Conservation (phyloP, 2,329 filamentous ascomycete species). For the Fusarium decemcellulare region DNA sequence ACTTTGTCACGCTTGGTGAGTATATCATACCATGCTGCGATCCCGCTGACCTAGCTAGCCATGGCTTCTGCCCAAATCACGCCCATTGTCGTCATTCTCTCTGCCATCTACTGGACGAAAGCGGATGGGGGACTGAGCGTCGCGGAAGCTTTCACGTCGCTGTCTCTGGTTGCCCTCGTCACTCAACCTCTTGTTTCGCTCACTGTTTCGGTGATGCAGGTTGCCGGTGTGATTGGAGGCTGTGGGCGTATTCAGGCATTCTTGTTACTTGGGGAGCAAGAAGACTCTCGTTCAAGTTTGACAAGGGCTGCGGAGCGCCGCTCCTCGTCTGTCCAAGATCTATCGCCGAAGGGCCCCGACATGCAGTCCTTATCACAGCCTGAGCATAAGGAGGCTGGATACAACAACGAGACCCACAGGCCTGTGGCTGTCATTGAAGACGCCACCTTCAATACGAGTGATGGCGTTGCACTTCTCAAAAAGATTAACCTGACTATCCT, state of each 20-base stretch:
- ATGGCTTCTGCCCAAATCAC: conserved; percentile 49
- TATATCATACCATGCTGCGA: accelerated
- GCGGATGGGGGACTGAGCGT: conserved; percentile 48
- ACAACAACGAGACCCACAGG: neutral
- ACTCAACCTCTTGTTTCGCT: conserved; percentile 51
- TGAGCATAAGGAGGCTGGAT: no score
- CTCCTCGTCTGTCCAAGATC: neutral
- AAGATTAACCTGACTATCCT: conserved; percentile 43
- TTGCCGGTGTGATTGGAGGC: conserved; percentile 51
- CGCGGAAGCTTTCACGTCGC: conserved; percentile 53
- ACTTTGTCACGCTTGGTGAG: conserved; percentile 49
- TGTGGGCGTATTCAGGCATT: conserved; percentile 53
- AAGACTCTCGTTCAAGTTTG: conserved; percentile 8
- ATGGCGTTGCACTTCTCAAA: conserved; percentile 38
- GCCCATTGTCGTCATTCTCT: conserved; percentile 51
- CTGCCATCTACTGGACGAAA: conserved; percentile 52
- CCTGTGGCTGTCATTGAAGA: conserved; percentile 11
- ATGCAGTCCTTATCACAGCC: neutral
- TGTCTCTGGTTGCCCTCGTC: conserved; percentile 53
- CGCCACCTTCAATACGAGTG: conserved; percentile 32
- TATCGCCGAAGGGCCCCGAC: no score
- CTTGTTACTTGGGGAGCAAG: conserved; percentile 46
- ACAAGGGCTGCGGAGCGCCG: neutral
- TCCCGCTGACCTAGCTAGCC: conserved; percentile 26
- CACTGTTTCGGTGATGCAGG: conserved; percentile 51